Evolutionary conservation across 2,329 filamentous ascomycete genomes (phyloP), one percentile per base, ranked within the genome.

Genomic region (Aspergillus flavus): DNA sequence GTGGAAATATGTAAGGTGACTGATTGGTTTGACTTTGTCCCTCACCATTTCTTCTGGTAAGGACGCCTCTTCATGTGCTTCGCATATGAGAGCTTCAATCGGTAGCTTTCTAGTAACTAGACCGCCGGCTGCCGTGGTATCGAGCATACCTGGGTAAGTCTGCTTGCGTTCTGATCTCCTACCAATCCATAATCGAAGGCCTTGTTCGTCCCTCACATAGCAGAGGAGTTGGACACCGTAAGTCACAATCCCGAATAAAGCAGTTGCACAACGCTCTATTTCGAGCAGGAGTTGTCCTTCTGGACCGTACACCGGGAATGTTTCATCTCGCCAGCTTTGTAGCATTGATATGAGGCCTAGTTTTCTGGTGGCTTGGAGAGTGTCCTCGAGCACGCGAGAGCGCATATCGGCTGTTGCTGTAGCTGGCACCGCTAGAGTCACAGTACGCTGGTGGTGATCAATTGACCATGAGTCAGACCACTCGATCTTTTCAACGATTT

Each of bases 201-300:
- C 63, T 16, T 64, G 26, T 23, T 30, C 58, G 21, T 62, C 59
- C 3, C 53, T 34, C 2, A 75, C 74, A 61, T 76, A 83, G 1
- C 74, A 78, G 0, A 73, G 75, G 62, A 82, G 59, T 61, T 83
- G 81, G 12, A 81, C 76, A 6, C 80, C 79, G 57, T 78, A 79
- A 3, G 76, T 81, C 4, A 82, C 73, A 7, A 83, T 76, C 3
- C 81, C 68, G 19, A 83, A 78, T 12, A 81, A 67, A 28, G 79
- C 76, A 55, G 73, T 77, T 14, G 79, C 81, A 23, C 72, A 72
- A 21, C 80, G 69, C 64, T 83, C 81, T 6, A 83, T 76, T 32
- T 74, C 73, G 54, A 83, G 78, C 12, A 82, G 59, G 32, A 78
- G 53, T 41, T 78, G 74, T n/a, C 75, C 78, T n/a, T 70, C 67